These are phyloP conservation scores for Stipa capillata DNA, from an alignment of 176 grass and related monocot genomes.

Conservation along the genomic window DNA sequence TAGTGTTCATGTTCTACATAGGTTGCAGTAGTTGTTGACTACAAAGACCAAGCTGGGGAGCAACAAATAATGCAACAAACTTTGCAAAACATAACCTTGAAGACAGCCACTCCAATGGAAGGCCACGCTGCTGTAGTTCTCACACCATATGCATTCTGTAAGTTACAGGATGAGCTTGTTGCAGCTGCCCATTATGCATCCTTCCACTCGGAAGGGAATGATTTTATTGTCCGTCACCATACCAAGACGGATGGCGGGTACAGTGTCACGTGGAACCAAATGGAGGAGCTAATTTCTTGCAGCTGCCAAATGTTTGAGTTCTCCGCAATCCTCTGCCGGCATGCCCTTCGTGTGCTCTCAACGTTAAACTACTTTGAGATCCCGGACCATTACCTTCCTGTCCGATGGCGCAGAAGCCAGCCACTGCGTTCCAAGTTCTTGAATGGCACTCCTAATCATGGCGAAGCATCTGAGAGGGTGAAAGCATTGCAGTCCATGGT, in stretches of 20 bases:
- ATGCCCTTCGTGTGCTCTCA: constrained; percentile 44
- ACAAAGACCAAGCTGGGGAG: constrained; percentile 52
- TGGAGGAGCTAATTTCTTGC: constrained; percentile 64
- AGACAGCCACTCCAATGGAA: constrained; percentile 65
- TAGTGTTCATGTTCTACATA: constrained; percentile 10
- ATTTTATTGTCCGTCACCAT: constrained; percentile 61
- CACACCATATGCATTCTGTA: constrained; percentile 48
- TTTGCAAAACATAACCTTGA: constrained; percentile 35
- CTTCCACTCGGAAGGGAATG: constrained; percentile 36
- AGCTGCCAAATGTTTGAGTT: constrained; percentile 67
- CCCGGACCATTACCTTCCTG: constrained; percentile 50
- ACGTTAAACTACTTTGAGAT: constrained; percentile 51
- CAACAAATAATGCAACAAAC: constrained; percentile 46
- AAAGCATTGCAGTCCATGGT: constrained; percentile 46
- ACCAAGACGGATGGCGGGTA: constrained; percentile 8
- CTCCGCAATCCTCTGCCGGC: constrained; percentile 52
- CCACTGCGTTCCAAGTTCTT: constrained; percentile 7
- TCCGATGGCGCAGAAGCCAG: constrained; percentile 37
- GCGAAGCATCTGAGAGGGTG: constrained; percentile 20
- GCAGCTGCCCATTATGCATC: constrained; percentile 35
- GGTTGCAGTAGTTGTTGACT: constrained; percentile 41
- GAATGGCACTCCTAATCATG: neutral
- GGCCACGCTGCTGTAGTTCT: constrained; percentile 47
- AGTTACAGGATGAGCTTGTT: constrained; percentile 70
- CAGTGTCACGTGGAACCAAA: constrained; percentile 48